Percentiles rank a stretch among this genome's conserved stretches.
phyloP scores from a whole-genome alignment of 202 grass and related monocot species.

The Setaria viridis region DNA sequence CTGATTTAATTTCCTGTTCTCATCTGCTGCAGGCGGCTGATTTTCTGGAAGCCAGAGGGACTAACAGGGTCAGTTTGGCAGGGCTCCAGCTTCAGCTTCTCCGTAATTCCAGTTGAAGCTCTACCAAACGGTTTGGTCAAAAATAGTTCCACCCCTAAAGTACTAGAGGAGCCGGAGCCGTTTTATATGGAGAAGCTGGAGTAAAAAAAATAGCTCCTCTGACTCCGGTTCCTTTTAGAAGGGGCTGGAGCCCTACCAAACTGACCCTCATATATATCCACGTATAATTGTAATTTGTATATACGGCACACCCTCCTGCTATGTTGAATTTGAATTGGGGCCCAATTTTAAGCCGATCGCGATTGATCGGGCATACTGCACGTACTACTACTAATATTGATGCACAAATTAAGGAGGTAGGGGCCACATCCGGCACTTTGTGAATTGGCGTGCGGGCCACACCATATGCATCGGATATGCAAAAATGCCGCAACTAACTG shows the following conservation, averaged over 20 bases:
- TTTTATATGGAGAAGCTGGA: too few species aligned
- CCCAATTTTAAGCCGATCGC: background rate
- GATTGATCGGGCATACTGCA: background rate
- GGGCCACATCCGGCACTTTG: background rate
- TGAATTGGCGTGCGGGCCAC: background rate
- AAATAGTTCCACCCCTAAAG: too few species aligned
- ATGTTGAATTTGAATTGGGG: background rate
- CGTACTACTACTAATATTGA: background rate
- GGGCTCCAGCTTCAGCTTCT: too few species aligned
- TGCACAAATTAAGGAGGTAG: background rate
- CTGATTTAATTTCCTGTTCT: background rate
- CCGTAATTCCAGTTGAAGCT: too few species aligned
- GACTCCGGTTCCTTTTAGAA: too few species aligned
- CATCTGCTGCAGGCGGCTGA: background rate
- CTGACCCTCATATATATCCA: background rate
- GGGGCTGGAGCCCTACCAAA: too few species aligned
- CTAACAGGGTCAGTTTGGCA: too few species aligned
- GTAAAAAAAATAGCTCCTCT: too few species aligned
- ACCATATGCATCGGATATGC: background rate
- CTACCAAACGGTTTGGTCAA: too few species aligned
- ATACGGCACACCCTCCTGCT: background rate
- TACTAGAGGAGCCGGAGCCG: too few species aligned
- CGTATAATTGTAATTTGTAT: background rate
- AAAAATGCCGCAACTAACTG: background rate
- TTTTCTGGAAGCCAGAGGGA: constrained; percentile 12